Base-by-base conservation (phyloP, 2,329 filamentous ascomycete species). In the Blastomyces percursus region DNA sequence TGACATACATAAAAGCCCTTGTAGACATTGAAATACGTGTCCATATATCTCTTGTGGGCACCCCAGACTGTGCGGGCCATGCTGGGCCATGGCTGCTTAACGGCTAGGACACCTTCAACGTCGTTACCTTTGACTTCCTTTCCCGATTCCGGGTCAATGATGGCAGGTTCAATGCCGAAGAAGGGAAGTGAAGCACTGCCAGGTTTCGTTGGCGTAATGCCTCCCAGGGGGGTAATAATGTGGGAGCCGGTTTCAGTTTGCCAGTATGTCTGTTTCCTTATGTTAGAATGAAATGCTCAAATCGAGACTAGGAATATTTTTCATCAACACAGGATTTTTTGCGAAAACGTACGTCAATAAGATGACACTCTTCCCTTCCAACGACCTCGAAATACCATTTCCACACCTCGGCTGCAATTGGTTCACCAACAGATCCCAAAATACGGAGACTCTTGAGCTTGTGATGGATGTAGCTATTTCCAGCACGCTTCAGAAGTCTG, bases 341-440 rank as follows among this genome's bases (percentile, higher is more conserved):
- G 50, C 52, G 62, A 84, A 57, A 42, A 21, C 91, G 84, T 81
- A 96, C 91, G 75, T 99, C 94, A 62, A 96, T 87, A 75, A 99
- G 82, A 73, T 99, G 94, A 58, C 90, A 88, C 76, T 96, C 87
- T 77, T 93, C 88, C 82, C 91, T 95, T 72, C 94, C 94, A 61
- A 99, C 91, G 69, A 89, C 84, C 77, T 97, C 91, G 75, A 91
- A 93, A 79, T 97, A 99, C 94, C 94, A 99, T 80, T 97, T 97
- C 94, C 94, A 99, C 64, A 99, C 89, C 77, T 99, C 94, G 27
- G 93, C 90, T 21, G 94, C 93, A 71, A 99, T 99, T 48, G 94
- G 94, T 80, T 99, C 94, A 69, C 94, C 94, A 63, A 99, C 94
- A 21, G 93, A 96, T 64, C 93, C 94, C 24, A 99, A 81, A 6